A percentile compares a stretch with the other conserved stretches of the same genome.
These are phyloP conservation scores for Pythium periplocum DNA, from an alignment of 352 stramenopile genomes.

Conservation along the genomic window DNA sequence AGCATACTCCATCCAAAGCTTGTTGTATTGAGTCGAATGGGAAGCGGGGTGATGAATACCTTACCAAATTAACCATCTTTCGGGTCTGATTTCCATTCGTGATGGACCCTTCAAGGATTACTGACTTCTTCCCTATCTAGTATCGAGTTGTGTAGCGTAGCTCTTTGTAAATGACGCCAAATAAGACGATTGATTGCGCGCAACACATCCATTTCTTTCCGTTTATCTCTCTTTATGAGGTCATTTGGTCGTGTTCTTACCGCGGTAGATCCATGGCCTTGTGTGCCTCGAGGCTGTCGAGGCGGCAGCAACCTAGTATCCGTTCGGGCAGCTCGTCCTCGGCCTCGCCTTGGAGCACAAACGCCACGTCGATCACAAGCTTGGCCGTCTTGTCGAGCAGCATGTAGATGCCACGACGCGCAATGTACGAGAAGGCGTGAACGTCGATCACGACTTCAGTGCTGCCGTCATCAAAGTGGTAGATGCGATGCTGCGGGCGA, in stretches of 20 bases:
- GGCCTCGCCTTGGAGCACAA: slow-evolving; percentile 83
- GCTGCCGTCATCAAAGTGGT: slow-evolving; percentile 60
- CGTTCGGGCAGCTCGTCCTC: slow-evolving; percentile 86
- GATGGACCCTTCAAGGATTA: slow-evolving; percentile 74
- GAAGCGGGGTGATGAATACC: slow-evolving; percentile 66
- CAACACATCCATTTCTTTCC: neutral
- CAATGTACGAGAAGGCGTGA: slow-evolving; percentile 82
- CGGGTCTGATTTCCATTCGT: slow-evolving; percentile 86
- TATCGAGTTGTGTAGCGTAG: neutral
- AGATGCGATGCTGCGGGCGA: slow-evolving; percentile 79
- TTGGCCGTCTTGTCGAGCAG: slow-evolving; percentile 71
- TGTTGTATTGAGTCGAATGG: neutral
- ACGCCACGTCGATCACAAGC: slow-evolving; percentile 84
- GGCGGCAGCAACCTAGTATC: slow-evolving; percentile 76
- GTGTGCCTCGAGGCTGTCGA: slow-evolving; percentile 66
- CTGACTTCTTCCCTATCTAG: slow-evolving; percentile 59
- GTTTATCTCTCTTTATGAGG: slow-evolving; percentile 2
- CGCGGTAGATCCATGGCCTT: slow-evolving; percentile 51
- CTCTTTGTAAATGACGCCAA: neutral
- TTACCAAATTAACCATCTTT: slow-evolving; percentile 88
- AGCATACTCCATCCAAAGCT: slow-evolving; percentile 44
- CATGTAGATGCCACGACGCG: slow-evolving; percentile 69
- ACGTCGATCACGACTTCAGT: slow-evolving; percentile 79
- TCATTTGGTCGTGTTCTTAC: slow-evolving; percentile 5
- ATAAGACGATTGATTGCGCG: neutral